These are phyloP conservation scores for Ormosia semicastrata DNA, from an alignment of 306 rosid species.

Conservation along the genomic window DNA sequence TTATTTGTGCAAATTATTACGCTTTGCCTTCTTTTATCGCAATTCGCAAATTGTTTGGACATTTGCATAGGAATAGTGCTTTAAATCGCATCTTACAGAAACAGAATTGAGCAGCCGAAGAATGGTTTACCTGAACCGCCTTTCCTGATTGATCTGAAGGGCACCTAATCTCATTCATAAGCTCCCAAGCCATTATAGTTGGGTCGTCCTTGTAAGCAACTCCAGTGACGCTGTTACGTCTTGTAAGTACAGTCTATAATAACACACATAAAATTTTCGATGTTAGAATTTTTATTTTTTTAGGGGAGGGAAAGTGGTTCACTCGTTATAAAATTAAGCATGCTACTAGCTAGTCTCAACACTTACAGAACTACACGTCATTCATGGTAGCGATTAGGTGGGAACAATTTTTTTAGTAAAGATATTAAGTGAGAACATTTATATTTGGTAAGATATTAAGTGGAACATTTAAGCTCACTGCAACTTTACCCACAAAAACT, in stretches of 20 bases:
- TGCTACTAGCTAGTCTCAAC: too few relatives aligned
- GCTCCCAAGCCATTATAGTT: conserved; percentile 98
- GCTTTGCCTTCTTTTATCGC: too few relatives aligned
- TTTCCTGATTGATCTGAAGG: conserved; percentile 74
- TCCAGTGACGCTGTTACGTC: conserved; percentile 72
- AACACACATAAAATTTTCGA: not conserved
- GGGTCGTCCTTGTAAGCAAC: conserved; percentile 83
- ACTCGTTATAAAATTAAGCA: too few relatives aligned
- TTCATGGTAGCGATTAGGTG: not conserved
- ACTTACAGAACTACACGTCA: not conserved
- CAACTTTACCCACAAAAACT: not conserved
- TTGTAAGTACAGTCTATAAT: conserved; percentile 61
- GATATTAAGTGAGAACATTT: not conserved
- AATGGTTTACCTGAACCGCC: conserved; percentile 61
- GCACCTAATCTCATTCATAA: conserved; percentile 87
- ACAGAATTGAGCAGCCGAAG: not conserved
- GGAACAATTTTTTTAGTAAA: not conserved
- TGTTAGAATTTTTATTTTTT: not conserved
- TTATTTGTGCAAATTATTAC: too few relatives aligned
- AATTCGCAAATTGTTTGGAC: too few relatives aligned
- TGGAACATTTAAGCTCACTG: not conserved
- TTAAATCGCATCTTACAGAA: not conserved
- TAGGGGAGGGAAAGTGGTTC: not conserved
- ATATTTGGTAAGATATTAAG: not conserved
- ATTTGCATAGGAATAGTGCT: not conserved